Conservation (phyloP, 1,284 basidiomycete genomes). For the Fomes fomentarius region DNA sequence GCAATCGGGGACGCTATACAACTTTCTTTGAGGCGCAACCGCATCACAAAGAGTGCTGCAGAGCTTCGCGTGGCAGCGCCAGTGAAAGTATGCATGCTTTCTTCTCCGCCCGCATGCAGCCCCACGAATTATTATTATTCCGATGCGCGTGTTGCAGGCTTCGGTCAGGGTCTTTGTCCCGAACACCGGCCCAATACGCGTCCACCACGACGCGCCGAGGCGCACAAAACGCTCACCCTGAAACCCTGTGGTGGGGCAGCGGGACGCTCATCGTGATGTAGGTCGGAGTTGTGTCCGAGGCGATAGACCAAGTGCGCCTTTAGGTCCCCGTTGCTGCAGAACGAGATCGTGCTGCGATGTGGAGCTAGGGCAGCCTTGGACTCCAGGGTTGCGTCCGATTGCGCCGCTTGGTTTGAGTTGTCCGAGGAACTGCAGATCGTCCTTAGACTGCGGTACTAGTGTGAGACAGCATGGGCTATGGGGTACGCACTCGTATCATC, state of each 20-base stretch:
- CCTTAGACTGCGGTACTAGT: not conserved
- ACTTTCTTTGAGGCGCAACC: not conserved
- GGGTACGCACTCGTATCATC: not conserved
- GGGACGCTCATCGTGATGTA: slow-evolving; percentile 12
- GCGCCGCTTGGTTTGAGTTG: slow-evolving; percentile 9
- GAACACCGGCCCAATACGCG: not conserved
- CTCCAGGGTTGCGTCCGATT: not conserved
- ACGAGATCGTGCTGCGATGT: not conserved
- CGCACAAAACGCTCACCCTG: slow-evolving; percentile 8
- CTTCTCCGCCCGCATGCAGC: not conserved
- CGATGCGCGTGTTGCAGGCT: not conserved
- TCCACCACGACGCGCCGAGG: not conserved
- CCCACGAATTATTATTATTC: not conserved
- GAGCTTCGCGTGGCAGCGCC: not conserved
- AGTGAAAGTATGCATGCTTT: not conserved
- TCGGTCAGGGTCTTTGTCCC: slow-evolving; percentile 4
- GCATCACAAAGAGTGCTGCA: slow-evolving; percentile 5
- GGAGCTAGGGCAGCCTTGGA: not conserved
- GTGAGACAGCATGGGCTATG: not conserved
- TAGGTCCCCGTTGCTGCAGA: not conserved
- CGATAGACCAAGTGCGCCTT: not conserved
- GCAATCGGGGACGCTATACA: not conserved
- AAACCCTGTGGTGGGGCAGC: slow-evolving; percentile 4
- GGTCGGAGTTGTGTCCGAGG: slow-evolving; percentile 6
- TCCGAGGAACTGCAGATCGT: slow-evolving; percentile 1